Evolutionary conservation across 2,329 filamentous ascomycete species (phyloP), one percentile per base, ranked within the genome.

Genomic region (Neopestalotiopsis sp.): DNA sequence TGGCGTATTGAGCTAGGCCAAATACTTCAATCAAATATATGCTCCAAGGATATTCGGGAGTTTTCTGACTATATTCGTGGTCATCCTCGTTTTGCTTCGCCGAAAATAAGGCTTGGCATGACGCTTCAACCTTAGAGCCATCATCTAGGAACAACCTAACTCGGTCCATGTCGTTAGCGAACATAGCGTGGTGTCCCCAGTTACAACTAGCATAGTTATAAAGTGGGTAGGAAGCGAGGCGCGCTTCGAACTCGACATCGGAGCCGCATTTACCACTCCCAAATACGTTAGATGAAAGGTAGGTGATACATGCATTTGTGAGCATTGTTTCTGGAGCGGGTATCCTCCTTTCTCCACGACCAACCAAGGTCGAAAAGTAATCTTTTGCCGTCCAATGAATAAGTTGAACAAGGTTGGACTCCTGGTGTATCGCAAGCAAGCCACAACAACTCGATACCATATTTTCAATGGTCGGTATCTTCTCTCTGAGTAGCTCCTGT

Each of bases 381-480:
- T 84, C 78, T 58, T 84, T 80, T 0, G 82, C 76, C 0, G 84
- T 85, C 67, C 82, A 82, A 68, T 86, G 83, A 2, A 83, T 81
- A 0, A 85, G 70, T 4, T 80, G 77, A 24, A 85, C 73, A 20
- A 79, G 74, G 9, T 74, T 61, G 64, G 75, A 83, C 40, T 80
- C 71, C 34, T 80, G 68, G 42, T 85, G 17, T 4, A 40, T 10
- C 1, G 42, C 56, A 20, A 56, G 66, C 45, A 73, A 71, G 0
- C 9, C 56, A 32, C 69, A 70, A 30, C 61, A 64, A n/a, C 13
- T 5, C 75, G 70, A 4, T 70, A 30, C 38, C 45, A 49, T 65
- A 67, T 5, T 73, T 67, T 3, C 81, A 42, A 66, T 79, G 81
- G 57, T 49, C 71, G 34, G n/a, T 20, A 81, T 70, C 70, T 82